Evolutionary conservation across 768 basidiomycete genomes (phyloP), one percentile per base, ranked within the genome.

Genomic region (button mushroom (Agaricus bisporus)): DNA sequence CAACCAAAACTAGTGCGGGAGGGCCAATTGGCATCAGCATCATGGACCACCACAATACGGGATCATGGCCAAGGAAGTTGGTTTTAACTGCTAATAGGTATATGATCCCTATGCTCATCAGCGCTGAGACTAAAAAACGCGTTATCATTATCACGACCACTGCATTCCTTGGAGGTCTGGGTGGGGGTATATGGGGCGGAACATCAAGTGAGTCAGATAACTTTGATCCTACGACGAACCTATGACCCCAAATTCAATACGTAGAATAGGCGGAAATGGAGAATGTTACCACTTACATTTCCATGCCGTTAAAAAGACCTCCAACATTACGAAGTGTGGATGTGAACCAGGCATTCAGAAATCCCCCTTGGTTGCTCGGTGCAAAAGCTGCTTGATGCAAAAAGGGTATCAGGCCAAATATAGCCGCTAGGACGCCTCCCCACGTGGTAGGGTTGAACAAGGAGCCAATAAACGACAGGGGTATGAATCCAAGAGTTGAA

Each of bases 1-100:
- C 37, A n/a, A 49, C 48, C 22, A 56, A 22, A 35, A 56, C 48
- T 45, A 56, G 18, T 2, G 25, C 56, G 7, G 56, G 56, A 3
- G 56, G 56, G 15, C 56, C 38, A n/a, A 51, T 39, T 14, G 56
- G 56, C 56, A 56, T 56, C 17, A 56, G 28, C 56, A 56, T 56
- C 56, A 56, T 51, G 12, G 50, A 47, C 49, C 49, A 56, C 56
- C 56, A 56, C 10, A 56, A 38, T 11, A 56, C 22, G 1, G 49
- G 50, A 38, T 56, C 56, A 43, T 52, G 45, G 0, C 49, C 50
- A 0, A 56, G 35, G 12, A 56, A 17, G 2, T 15, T 29, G 1
- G 56, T 56, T 22, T 32, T 50, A 2, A 45, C 22, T 8, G 56
- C 56, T 9, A 56, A 35, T 7, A 52, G 26, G 29, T 56, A 56